Conservation (phyloP, 2,329 filamentous ascomycete species). For the Cercospora berteroae region DNA sequence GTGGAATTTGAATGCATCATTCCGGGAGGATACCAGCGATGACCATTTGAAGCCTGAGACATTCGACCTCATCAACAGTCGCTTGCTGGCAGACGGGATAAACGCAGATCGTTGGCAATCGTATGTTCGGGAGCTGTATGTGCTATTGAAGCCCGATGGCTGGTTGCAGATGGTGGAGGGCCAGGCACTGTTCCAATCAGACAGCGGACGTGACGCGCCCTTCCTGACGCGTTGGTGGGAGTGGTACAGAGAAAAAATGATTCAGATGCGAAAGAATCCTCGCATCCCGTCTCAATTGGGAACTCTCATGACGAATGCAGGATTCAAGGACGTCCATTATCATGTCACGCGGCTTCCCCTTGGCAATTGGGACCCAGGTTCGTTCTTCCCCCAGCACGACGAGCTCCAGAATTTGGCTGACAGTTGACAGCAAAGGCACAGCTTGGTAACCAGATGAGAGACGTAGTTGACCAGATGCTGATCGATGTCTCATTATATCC, state of each 20-base stretch:
- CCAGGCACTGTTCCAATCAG: conserved; percentile 81
- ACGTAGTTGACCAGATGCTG: conserved; percentile 20
- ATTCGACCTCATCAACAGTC: conserved; percentile 83
- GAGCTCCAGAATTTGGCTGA: neutral
- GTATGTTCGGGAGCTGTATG: conserved; percentile 74
- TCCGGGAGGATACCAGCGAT: conserved; percentile 26
- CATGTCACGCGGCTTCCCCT: conserved; percentile 8
- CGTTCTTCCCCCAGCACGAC: neutral
- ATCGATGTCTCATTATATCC: conserved; percentile 23
- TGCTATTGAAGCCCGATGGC: conserved; percentile 69
- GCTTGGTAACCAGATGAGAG: conserved; percentile 8
- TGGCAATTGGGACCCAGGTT: conserved; percentile 12
- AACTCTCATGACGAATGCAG: conserved; percentile 22
- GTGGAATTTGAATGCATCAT: conserved; percentile 39
- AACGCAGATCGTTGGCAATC: conserved; percentile 68
- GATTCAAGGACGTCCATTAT: conserved; percentile 22
- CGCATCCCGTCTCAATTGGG: conserved; percentile 24
- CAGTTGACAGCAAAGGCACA: conserved; percentile 1
- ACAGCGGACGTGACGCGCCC: conserved; percentile 45
- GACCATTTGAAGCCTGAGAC: conserved; percentile 43
- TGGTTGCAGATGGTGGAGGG: conserved; percentile 90
- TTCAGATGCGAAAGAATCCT: conserved; percentile 26
- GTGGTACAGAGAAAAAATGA: conserved; percentile 24
- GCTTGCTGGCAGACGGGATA: conserved; percentile 69
- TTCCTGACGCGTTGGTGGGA: conserved; percentile 30